Percentiles rank a stretch among this genome's conserved stretches.
Conservation (phyloP, 305 asterid species). For the Fraxinus baroniana region DNA sequence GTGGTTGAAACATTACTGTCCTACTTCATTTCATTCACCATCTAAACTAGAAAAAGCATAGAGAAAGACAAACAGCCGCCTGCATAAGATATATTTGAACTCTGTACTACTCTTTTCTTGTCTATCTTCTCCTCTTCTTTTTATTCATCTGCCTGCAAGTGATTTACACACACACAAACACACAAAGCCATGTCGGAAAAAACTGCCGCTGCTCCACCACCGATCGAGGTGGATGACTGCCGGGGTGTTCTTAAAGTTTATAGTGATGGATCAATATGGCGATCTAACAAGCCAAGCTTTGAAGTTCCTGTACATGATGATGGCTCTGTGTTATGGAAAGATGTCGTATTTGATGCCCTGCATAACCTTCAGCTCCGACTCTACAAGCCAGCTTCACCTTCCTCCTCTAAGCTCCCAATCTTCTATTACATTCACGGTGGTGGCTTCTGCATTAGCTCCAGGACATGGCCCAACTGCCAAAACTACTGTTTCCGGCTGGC, state of each 20-base stretch:
- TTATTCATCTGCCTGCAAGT: neutral
- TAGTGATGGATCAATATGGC: constrained; percentile 68
- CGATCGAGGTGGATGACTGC: constrained; percentile 64
- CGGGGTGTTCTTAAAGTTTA: constrained; percentile 68
- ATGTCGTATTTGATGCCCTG: constrained; percentile 41
- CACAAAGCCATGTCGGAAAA: constrained; percentile 4
- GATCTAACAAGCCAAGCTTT: constrained; percentile 59
- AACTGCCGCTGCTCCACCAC: constrained; percentile 17
- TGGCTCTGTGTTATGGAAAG: constrained; percentile 75
- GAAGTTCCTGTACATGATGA: constrained; percentile 50
- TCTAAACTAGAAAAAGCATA: neutral
- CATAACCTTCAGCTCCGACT: constrained; percentile 66
- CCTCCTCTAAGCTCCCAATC: constrained; percentile 51
- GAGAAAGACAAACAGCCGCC: neutral
- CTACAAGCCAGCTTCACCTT: constrained; percentile 54
- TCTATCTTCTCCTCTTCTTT: neutral
- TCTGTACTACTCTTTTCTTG: constrained; percentile 2
- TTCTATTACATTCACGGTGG: constrained; percentile 81
- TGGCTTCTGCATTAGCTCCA: constrained; percentile 76
- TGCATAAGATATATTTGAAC: neutral
- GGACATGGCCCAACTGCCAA: constrained; percentile 76
- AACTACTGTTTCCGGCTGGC: constrained; percentile 74
- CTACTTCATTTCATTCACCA: neutral
- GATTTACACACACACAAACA: constrained; percentile 7
- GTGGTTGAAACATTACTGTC: neutral